Base-by-base conservation (phyloP, 805 yeast species). In the Kuraishia cidri region DNA sequence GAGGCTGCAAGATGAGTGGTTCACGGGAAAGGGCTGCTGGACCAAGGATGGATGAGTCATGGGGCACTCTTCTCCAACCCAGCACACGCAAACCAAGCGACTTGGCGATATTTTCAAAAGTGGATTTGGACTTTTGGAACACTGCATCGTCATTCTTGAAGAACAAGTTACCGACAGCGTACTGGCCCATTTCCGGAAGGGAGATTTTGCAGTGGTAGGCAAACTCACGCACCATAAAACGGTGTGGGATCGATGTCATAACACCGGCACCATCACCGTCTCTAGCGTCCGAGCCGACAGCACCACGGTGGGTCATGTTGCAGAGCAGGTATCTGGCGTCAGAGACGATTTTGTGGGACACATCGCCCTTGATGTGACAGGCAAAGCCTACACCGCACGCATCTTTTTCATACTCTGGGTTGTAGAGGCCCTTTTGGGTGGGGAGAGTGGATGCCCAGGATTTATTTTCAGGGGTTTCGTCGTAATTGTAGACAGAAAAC, bases 181-280 rank as follows among this genome's bases (percentile, higher is more conserved):
- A 90, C 56, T 86, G 94, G 39, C 94, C 95, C 38, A 66, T 61
- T 4, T 66, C 63, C 15, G 97, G 97, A 38, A 90, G 63, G 37
- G 66, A 68, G 34, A 84, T 63, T 43, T 74, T 65, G 49, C 80
- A 69, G 37, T 74, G 73, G 46, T 79, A 75, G 47, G 72, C 72
- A 55, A 88, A 88, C 62, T 90, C 97, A 56, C 90, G 75, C 38
- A 60, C 59, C 69, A 90, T 75, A 56, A 92, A 85, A 43, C 73
- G 77, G 62, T 88, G 96, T 23, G 97, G 96, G 41, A 90, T 76
- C 20, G 95, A 81, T 32, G 92, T 75, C 74, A 90, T 75, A 40
- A 90, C 86, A 58, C 98, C 98, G 18, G 98, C 98, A 60, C 98
- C 98, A 55, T 90, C 98, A 60, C 98, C 98, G 56, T 90, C 96